phyloP scores from a whole-genome alignment of 805 yeast genomes.

The Saturnispora saitoi region DNA sequence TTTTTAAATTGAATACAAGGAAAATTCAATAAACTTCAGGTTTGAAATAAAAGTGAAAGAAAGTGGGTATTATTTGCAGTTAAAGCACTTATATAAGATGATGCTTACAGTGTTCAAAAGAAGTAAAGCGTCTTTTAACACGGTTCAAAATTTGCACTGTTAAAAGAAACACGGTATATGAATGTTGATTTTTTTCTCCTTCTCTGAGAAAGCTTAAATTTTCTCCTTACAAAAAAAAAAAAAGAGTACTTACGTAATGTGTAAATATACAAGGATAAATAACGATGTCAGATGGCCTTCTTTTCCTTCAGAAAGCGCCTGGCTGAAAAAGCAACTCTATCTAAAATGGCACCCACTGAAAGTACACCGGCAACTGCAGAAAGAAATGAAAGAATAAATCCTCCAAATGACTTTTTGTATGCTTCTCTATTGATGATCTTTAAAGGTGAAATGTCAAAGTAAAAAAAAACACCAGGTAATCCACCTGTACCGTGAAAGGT shows the following conservation, averaged over 20 bases:
- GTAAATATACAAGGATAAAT: not conserved
- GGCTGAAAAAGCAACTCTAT: slow-evolving; percentile 83
- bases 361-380: slow-evolving; percentile 90
- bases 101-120: not conserved
- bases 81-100: not conserved
- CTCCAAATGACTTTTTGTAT: slow-evolving; percentile 68
- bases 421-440: slow-evolving; percentile 81
- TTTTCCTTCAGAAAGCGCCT: slow-evolving; percentile 65
- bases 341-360: slow-evolving; percentile 85
- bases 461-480: slow-evolving; percentile 78
- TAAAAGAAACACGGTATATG: not conserved
- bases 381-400: slow-evolving; percentile 72
- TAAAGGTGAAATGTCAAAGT: slow-evolving; percentile 88
- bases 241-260: not conserved
- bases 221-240: not conserved
- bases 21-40: not conserved
- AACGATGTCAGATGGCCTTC: slow-evolving; percentile 28
- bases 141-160: not conserved
- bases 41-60: not conserved
- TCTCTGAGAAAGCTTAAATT: not conserved
- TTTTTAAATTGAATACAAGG: not conserved
- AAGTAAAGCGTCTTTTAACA: not conserved
- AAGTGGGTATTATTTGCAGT: not conserved
- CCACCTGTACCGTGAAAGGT: slow-evolving; percentile 81
- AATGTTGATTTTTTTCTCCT: not conserved